phyloP scores from a whole-genome alignment of 805 yeast genomes.

The Torulaspora delbrueckii region DNA sequence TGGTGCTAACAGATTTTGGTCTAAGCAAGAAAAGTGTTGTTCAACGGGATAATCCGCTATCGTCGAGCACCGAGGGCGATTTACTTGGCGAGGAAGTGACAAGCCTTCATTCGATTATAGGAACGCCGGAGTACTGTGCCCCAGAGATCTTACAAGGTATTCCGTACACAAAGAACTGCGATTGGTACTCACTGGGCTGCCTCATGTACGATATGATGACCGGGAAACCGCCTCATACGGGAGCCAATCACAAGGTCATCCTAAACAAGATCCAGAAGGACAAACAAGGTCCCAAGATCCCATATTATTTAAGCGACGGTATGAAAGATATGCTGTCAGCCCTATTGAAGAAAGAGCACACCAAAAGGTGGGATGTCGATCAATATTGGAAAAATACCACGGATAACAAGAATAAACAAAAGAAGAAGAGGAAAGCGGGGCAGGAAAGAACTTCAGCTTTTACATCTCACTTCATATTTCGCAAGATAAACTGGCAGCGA shows the following conservation, averaged over 20 bases:
- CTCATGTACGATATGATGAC: constrained; percentile 73
- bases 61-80: constrained; percentile 9
- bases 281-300: constrained; percentile 49
- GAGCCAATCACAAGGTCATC: constrained; percentile 69
- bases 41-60: constrained; percentile 2
- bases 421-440: constrained; percentile 29
- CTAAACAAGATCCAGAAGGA: constrained; percentile 70
- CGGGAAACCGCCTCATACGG: constrained; percentile 87
- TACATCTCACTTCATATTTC: constrained; percentile 66
- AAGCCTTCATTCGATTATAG: constrained; percentile 38
- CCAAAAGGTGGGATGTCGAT: constrained; percentile 59
- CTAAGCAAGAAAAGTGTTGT: constrained; percentile 45
- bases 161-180: constrained; percentile 73
- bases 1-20: constrained; percentile 80
- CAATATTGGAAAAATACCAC: constrained; percentile 41
- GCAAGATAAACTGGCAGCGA: constrained; percentile 66
- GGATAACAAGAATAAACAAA: constrained; percentile 12
- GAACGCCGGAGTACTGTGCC: constrained; percentile 57
- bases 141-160: constrained; percentile 81
- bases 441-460: constrained; percentile 36
- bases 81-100: constrained; percentile 30
- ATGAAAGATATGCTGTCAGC: constrained; percentile 71
- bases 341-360: constrained; percentile 63
- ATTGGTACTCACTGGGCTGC: constrained; percentile 91
- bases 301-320: constrained; percentile 71